Conservation (phyloP, 23 red algal genomes). For the Gracilaria gracilis region DNA sequence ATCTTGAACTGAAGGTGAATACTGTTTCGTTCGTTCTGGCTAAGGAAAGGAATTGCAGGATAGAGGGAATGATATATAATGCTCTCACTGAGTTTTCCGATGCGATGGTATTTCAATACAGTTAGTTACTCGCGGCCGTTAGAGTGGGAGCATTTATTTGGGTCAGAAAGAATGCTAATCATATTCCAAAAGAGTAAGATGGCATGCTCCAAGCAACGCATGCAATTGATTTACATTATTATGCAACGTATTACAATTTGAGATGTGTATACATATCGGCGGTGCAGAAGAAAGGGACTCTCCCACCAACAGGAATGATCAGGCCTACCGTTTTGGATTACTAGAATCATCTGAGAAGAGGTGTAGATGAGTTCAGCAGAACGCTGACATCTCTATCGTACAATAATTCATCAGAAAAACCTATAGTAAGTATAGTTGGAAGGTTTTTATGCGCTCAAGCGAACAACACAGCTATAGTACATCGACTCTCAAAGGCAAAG, state of each 20-base stretch:
- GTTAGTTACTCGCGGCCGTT: no score
- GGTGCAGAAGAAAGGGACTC: background rate
- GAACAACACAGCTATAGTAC: conserved; percentile 22
- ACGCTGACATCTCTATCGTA: background rate
- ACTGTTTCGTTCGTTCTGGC: conserved; percentile 3
- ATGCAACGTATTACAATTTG: conserved; percentile 19
- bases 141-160: conserved; percentile 26
- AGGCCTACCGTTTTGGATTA: conserved; percentile 12
- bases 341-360: conserved; percentile 22
- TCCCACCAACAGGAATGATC: conserved; percentile 27
- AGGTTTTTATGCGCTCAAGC: conserved; percentile 15
- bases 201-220: background rate
- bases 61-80: background rate
- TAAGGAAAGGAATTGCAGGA: background rate
- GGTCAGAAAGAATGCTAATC: background rate
- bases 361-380: conserved; percentile 34
- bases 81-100: background rate
- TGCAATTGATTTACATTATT: conserved; percentile 15
- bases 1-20: background rate
- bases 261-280: background rate
- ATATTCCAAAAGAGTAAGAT: conserved; percentile 18
- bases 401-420: conserved; percentile 10
- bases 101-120: no score
- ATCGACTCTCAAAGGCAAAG: background rate
- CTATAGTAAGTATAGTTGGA: conserved; percentile 25